Conservation (phyloP, 768 basidiomycete species). For the Termitomyces sp. region DNA sequence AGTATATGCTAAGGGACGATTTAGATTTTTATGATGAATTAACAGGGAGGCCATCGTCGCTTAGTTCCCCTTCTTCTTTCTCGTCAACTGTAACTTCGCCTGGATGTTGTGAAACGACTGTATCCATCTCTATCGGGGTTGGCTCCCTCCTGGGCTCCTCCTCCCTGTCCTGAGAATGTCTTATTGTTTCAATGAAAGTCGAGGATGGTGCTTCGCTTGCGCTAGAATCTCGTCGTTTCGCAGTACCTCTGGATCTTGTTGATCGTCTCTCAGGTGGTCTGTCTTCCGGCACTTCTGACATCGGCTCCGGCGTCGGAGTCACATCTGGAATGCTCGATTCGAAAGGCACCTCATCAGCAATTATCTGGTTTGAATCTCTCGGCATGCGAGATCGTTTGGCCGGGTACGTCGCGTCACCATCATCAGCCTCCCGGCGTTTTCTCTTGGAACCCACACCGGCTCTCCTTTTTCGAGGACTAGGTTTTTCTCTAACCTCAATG, state of each 20-base stretch:
- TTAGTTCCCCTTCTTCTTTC: conserved; percentile 40
- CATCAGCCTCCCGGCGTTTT: conserved; percentile 57
- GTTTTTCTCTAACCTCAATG: conserved; percentile 36
- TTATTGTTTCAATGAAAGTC: conserved; percentile 18
- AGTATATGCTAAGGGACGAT: background rate
- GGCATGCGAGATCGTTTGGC: conserved; percentile 61
- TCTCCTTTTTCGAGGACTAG: conserved; percentile 52
- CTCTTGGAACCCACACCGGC: conserved; percentile 47
- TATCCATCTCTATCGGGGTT: conserved; percentile 10
- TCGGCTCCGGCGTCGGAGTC: conserved; percentile 25
- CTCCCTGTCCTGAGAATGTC: conserved; percentile 10
- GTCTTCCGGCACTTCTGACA: conserved; percentile 33
- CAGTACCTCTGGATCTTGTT: conserved; percentile 40
- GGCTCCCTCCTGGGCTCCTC: background rate
- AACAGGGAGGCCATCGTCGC: conserved; percentile 23
- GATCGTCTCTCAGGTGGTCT: conserved; percentile 40
- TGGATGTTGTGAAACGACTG: conserved; percentile 7
- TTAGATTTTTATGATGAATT: background rate
- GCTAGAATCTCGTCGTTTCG: conserved; percentile 46
- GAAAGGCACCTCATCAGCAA: conserved; percentile 39
- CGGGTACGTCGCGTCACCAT: conserved; percentile 68
- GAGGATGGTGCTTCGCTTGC: conserved; percentile 47
- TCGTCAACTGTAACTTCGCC: conserved; percentile 24
- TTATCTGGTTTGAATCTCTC: conserved; percentile 33
- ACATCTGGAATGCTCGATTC: conserved; percentile 22